Percentiles rank a stretch among this genome's conserved stretches.
phyloP scores from a whole-genome alignment of 148 eudicot genomes.

The Persicaria maculosa region DNA sequence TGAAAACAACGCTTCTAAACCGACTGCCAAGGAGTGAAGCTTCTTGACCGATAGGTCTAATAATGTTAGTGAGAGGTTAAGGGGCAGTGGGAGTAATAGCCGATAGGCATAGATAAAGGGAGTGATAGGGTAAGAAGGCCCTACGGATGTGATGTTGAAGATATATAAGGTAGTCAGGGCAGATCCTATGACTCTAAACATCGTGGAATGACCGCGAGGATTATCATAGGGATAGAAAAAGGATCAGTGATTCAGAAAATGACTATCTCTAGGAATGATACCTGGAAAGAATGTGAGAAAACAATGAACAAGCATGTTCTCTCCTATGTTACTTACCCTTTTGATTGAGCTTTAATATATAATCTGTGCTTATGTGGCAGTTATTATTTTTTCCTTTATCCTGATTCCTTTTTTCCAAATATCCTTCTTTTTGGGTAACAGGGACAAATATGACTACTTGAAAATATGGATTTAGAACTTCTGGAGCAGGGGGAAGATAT shows the following conservation, averaged over 20 bases:
- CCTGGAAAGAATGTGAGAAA: slow-evolving; percentile 12
- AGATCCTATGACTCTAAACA: slow-evolving; percentile 29
- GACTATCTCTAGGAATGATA: slow-evolving; percentile 16
- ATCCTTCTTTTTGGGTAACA: slow-evolving; percentile 17
- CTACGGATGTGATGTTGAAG: slow-evolving; percentile 28
- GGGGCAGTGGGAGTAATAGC: slow-evolving; percentile 22
- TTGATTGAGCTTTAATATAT: background rate
- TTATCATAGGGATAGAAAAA: slow-evolving; percentile 29
- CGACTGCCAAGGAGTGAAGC: no score
- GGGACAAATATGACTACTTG: slow-evolving; percentile 61
- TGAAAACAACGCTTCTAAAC: no score
- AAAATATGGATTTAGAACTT: slow-evolving; percentile 42
- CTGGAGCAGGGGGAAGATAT: slow-evolving; percentile 81
- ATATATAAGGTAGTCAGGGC: slow-evolving; percentile 31
- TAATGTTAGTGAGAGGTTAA: slow-evolving; percentile 25
- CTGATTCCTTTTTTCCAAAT: background rate
- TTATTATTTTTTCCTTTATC: background rate
- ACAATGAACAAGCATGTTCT: slow-evolving; percentile 28
- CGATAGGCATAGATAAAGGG: slow-evolving; percentile 24
- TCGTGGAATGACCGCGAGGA: slow-evolving; percentile 39
- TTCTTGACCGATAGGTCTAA: slow-evolving; percentile 9
- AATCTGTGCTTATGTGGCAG: background rate
- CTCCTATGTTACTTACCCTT: background rate
- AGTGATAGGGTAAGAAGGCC: slow-evolving; percentile 39
- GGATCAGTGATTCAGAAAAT: slow-evolving; percentile 30